Base-by-base conservation (phyloP, 2,329 filamentous ascomycete species). In the Cladobotryum mycophilum region DNA sequence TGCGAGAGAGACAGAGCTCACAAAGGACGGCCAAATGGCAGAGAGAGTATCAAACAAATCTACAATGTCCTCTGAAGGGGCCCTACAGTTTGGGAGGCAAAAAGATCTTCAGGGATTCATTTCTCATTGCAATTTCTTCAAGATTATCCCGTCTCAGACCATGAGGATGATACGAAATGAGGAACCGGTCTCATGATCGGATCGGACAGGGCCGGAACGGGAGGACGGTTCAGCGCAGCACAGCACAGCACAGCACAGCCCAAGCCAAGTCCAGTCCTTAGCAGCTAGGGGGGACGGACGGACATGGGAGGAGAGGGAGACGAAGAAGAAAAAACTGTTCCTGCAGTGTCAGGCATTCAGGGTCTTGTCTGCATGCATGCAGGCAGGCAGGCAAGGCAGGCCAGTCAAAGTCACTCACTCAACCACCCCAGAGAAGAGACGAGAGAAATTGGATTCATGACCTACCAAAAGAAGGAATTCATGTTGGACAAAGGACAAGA, bases 81-180 rank as follows among this genome's bases (percentile, higher is more conserved):
- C n/a, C 20, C 20, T 20, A 20, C 20, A 5, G 20, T 20, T 20
- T 20, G 20, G 20, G 20, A 20, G 5, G 20, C 20, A 30, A 30
- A 30, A 30, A 8, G 25, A 30, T 30, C 6, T 30, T 30, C 25
- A 30, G 25, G 25, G 25, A 30, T 30, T 30, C 25, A 30, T 30
- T 5, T 30, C 25, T 30, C 25, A 30, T 8, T 30, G 25, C 25
- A 30, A 30, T 30, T 6, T 30, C 25, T 6, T 30, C 22, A 6
- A 30, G 25, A 30, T 30, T 30, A 30, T 38, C 36, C 17, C 36
- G 36, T 38, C 49, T 51, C 49, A 51, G 49, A 34, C 43, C 49
- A 51, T 38, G 13, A 30, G 40, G 37, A 47, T 46, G 43, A 51
- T 42, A 51, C 48, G 48, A 51, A 44, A 51, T 51, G 48, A 51